These are phyloP conservation scores for Paraconiothyrium sp. DNA, from an alignment of 2,329 filamentous ascomycete genomes.

Conservation along the genomic window DNA sequence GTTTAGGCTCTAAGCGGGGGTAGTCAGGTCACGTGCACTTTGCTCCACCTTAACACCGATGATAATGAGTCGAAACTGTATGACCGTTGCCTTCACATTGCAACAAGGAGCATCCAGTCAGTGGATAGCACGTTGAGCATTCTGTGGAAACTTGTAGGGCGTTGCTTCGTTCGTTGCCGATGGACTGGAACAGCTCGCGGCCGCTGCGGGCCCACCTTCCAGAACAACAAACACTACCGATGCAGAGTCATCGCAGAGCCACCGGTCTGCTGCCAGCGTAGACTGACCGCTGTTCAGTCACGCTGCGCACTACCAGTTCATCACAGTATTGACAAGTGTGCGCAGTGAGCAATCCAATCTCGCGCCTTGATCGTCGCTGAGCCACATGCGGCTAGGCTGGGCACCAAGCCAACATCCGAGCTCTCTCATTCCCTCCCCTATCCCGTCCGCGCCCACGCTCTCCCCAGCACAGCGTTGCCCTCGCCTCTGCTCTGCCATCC, in stretches of 20 bases:
- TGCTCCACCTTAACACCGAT: background rate
- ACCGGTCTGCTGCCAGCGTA: background rate
- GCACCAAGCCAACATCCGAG: conserved; percentile 13
- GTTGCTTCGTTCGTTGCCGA: background rate
- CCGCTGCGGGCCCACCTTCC: background rate
- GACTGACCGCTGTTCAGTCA: background rate
- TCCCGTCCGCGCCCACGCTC: conserved; percentile 33
- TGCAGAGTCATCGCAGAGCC: background rate
- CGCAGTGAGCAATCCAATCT: conserved; percentile 5
- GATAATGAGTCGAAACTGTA: background rate
- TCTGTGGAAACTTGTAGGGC: background rate
- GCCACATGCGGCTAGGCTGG: conserved; percentile 7
- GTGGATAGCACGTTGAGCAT: background rate
- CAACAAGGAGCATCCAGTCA: background rate
- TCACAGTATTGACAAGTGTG: background rate
- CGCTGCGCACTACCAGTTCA: background rate
- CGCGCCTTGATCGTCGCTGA: conserved; percentile 14
- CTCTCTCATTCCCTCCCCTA: conserved; percentile 19
- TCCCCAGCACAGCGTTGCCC: conserved; percentile 34
- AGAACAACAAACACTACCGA: background rate
- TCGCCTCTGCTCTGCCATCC: conserved; percentile 23
- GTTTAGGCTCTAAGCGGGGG: conserved; percentile 4
- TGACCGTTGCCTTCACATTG: background rate
- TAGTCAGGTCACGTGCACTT: conserved; percentile 1
- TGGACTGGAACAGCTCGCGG: background rate